Percentiles rank a stretch among this genome's conserved stretches.
phyloP scores from a whole-genome alignment of 2,329 filamentous ascomycete species.

The Dactylellina haptotyla region DNA sequence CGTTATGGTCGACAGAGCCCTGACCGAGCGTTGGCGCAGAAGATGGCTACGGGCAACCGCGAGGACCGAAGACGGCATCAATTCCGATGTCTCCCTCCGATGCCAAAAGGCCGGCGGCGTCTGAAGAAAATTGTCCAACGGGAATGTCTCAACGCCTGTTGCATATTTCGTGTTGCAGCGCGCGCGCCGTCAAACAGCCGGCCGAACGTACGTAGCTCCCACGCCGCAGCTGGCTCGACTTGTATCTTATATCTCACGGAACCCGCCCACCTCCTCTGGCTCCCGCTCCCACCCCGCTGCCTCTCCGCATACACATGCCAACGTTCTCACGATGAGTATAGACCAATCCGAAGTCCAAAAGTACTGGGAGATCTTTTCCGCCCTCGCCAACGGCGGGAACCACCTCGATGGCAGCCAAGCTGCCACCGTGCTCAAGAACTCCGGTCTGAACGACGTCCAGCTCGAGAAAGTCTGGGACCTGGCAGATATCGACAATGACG shows the following conservation, averaged over 20 bases:
- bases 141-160: slow-evolving; percentile 28
- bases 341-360: slow-evolving; percentile 71
- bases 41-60: slow-evolving; percentile 1
- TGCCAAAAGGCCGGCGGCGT: background rate
- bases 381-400: slow-evolving; percentile 71
- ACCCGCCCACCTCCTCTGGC: too few species aligned
- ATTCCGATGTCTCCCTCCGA: background rate
- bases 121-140: background rate
- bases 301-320: background rate
- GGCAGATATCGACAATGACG: slow-evolving; percentile 95
- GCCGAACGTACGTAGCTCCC: slow-evolving; percentile 25
- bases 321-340: slow-evolving; percentile 35
- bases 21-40: slow-evolving; percentile 63
- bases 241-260: too few species aligned
- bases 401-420: slow-evolving; percentile 76
- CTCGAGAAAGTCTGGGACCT: slow-evolving; percentile 98
- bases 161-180: slow-evolving; percentile 41
- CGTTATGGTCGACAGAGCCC: slow-evolving; percentile 61
- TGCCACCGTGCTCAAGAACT: slow-evolving; percentile 77
- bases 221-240: background rate
- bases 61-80: background rate
- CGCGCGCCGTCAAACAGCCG: slow-evolving; percentile 9
- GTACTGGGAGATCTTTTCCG: slow-evolving; percentile 82
- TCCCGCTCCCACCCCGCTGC: background rate
- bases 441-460: slow-evolving; percentile 78